Evolutionary conservation across 306 rosid genomes (phyloP).

Genomic region (Vicia villosa): DNA sequence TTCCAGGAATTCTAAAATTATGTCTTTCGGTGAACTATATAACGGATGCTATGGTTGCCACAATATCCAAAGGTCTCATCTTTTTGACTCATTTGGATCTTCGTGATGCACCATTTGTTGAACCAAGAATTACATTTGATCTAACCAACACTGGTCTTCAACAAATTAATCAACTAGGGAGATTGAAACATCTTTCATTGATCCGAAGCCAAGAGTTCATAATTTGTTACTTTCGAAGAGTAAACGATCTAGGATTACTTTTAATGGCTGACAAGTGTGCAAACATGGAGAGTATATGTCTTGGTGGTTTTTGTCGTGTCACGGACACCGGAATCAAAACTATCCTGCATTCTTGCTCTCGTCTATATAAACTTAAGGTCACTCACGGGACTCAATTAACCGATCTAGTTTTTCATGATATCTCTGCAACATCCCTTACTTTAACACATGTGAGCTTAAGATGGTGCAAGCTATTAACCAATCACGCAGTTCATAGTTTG

Average conservation of each 20-base stretch:
- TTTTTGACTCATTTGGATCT: slow-evolving; percentile 84
- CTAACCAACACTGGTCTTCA: slow-evolving; percentile 89
- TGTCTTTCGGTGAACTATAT: slow-evolving; percentile 86
- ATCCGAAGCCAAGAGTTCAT: slow-evolving; percentile 82
- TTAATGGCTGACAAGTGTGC: slow-evolving; percentile 87
- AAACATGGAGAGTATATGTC: slow-evolving; percentile 82
- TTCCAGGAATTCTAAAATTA: slow-evolving; percentile 78
- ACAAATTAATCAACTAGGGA: slow-evolving; percentile 80
- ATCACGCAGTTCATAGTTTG: slow-evolving; percentile 65
- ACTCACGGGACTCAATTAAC: slow-evolving; percentile 90
- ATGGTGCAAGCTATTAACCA: slow-evolving; percentile 82
- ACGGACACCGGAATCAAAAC: slow-evolving; percentile 97
- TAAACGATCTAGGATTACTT: slow-evolving; percentile 87
- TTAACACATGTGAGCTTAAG: slow-evolving; percentile 81
- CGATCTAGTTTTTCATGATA: slow-evolving; percentile 87
- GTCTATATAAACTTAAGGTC: slow-evolving; percentile 77
- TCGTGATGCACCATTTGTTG: slow-evolving; percentile 84
- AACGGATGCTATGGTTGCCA: slow-evolving; percentile 82
- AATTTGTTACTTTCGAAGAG: slow-evolving; percentile 72
- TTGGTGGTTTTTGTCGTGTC: slow-evolving; percentile 96
- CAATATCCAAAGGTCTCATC: slow-evolving; percentile 65
- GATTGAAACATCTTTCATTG: slow-evolving; percentile 80
- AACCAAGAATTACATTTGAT: slow-evolving; percentile 75
- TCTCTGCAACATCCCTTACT: slow-evolving; percentile 88
- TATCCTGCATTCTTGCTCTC: slow-evolving; percentile 82